Base-by-base conservation (phyloP, 1,284 basidiomycete genomes). In the Ustilago lituana region DNA sequence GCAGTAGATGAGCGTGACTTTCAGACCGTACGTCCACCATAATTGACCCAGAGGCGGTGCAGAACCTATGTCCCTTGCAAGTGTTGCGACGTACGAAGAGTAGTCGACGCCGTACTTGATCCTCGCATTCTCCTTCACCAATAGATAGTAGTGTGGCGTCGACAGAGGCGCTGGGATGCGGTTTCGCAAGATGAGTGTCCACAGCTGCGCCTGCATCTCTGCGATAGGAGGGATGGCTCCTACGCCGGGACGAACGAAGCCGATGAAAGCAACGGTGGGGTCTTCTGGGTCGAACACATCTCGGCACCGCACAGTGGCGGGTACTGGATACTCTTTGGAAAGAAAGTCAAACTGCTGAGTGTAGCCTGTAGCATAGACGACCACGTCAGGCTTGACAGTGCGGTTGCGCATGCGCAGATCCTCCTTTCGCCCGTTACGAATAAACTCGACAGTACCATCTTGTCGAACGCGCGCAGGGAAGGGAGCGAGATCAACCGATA, bases 211-310 rank as follows among this genome's bases (percentile, higher is more conserved):
- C 73, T 88, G 88, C 85, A 88, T 87, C 79, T 89, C 88, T 1
- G 88, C 85, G 49, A 89, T 87, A 0, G 88, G 88, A 1, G 88
- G 88, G 51, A 89, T 89, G 0, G 88, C 88, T 60, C 88, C 87
- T 78, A 69, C 63, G 35, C 87, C 88, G 4, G 88, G 88, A 19
- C 88, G 82, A 2, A 89, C 85, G 74, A 88, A 89, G 0, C 88
- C 88, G 53, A 89, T 86, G 69, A 87, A 89, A 0, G 83, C 86
- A 10, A 89, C 83, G 38, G 77, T 84, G 40, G 86, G 83, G 67
- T 89, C 87, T 4, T 84, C 85, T 8, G 78, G 78, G 44, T 82
- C 84, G 12, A 85, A 84, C 5, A 89, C 79, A 62, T 87, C 87
- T 35, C 88, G 81, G 33, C 88, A 82, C 52, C 87, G 84, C 10